Base-by-base conservation (phyloP, 352 stramenopile species). In the Phytophthora macrochlamydospora region DNA sequence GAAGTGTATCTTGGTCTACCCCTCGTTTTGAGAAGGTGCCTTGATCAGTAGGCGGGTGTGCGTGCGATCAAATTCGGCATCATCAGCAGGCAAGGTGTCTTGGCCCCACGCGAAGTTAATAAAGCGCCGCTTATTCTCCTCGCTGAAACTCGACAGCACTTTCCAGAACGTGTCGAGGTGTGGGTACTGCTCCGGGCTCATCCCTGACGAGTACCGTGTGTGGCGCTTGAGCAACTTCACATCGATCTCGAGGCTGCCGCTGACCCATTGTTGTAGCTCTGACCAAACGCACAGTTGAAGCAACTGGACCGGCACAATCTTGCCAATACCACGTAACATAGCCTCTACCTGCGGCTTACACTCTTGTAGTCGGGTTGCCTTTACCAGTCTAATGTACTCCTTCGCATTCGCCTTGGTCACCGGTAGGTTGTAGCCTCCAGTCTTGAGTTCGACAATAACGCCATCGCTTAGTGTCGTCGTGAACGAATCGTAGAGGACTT, bases 61-160 rank as follows among this genome's bases (percentile, higher is more conserved):
- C 5, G 83, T 92, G 1, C 84, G 80, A 68, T 92, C 82, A 43
- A 93, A 95, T 65, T 93, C 87, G 4, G 82, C 87, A 55, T 95
- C 87, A 51, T 90, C 85, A 0, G 79, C 82, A 1, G 87, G 87
- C 14, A 95, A 55, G 0, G 85, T 91, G 52, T 93, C 83, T 68
- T 95, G 87, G 4, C 87, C 87, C 87, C 87, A 95, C 1, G 87
- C 87, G 57, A 95, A 95, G 51, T 92, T 92, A 60, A 95, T 90
- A 56, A 95, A 95, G 0, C 80, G 79, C 4, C 83, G 81, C 65
- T 91, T 93, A 67, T 95, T 90, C 32, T 89, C 81, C 52, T 90
- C 81, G 28, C 65, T 91, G 29, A 93, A 89, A 5, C 58, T 50
- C 6, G 60, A 62, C 8, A 95, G 60, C 9, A 91, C 85, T 4